Percentiles rank a stretch among this genome's conserved stretches.
phyloP scores from a whole-genome alignment of 2,329 filamentous ascomycete genomes.

The Stagonosporopsis rhizophila region DNA sequence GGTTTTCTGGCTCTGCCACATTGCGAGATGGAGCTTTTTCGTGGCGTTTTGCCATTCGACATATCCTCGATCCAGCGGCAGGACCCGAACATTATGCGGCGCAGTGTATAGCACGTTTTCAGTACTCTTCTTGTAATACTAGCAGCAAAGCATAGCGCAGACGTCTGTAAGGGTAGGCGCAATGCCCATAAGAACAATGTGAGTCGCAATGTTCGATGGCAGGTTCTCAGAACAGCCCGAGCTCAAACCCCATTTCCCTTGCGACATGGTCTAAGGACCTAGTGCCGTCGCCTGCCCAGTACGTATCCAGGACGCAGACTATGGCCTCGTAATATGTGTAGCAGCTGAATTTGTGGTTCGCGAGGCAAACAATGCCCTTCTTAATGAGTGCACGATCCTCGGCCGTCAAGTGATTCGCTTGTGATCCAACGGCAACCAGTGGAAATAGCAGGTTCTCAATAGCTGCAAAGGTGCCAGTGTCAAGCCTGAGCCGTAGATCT shows the following conservation, averaged over 20 bases:
- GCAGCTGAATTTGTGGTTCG: background rate
- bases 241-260: conserved; percentile 6
- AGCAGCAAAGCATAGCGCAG: background rate
- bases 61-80: too few species aligned
- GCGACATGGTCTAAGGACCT: conserved; percentile 3
- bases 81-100: background rate
- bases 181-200: background rate
- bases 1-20: background rate
- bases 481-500: conserved; percentile 7
- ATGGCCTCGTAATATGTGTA: conserved; percentile 10
- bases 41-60: background rate
- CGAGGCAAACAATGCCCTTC: conserved; percentile 1
- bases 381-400: conserved; percentile 5
- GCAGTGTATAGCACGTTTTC: background rate
- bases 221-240: conserved; percentile 8
- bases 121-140: background rate
- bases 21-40: background rate
- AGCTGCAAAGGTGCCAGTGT: background rate
- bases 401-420: background rate
- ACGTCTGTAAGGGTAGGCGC: background rate
- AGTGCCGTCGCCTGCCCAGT: background rate
- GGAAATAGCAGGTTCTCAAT: conserved; percentile 4
- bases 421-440: conserved; percentile 1
- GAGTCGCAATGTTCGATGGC: background rate
- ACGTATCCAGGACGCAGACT: background rate